These are phyloP conservation scores for Inonotus hispidus DNA, from an alignment of 1,284 basidiomycete genomes.

Conservation along the genomic window DNA sequence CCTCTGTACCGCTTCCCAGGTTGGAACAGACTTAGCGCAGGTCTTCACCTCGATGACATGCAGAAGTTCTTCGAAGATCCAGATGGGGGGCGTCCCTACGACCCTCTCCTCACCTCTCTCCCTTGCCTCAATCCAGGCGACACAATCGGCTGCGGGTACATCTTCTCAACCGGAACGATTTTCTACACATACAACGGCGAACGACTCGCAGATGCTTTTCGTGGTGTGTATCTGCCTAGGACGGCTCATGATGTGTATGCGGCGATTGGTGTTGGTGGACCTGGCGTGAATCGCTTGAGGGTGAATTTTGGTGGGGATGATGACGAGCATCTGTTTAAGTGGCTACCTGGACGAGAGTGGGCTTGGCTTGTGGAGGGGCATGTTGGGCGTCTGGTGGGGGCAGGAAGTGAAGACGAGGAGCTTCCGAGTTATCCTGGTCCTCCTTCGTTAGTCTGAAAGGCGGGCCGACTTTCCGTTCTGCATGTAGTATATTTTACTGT, in stretches of 20 bases:
- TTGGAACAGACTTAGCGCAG: slow-evolving; percentile 63
- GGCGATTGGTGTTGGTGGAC: slow-evolving; percentile 48
- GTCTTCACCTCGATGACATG: slow-evolving; percentile 63
- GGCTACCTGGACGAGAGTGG: slow-evolving; percentile 60
- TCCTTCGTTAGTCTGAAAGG: not conserved
- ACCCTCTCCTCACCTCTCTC: slow-evolving; percentile 30
- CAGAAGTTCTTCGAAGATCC: slow-evolving; percentile 68
- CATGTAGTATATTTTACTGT: not conserved
- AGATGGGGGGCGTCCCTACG: slow-evolving; percentile 53
- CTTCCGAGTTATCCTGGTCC: slow-evolving; percentile 28
- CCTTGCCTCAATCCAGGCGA: slow-evolving; percentile 38
- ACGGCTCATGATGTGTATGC: slow-evolving; percentile 52
- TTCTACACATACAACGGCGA: slow-evolving; percentile 66
- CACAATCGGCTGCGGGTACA: slow-evolving; percentile 59
- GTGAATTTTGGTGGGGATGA: slow-evolving; percentile 58
- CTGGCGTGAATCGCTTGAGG: slow-evolving; percentile 45
- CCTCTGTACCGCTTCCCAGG: slow-evolving; percentile 63
- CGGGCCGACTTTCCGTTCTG: not conserved
- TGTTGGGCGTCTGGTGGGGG: slow-evolving; percentile 36
- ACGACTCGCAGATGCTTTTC: slow-evolving; percentile 53
- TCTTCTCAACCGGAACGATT: slow-evolving; percentile 42
- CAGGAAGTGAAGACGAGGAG: slow-evolving; percentile 26
- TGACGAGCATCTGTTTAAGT: slow-evolving; percentile 37
- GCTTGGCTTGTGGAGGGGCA: slow-evolving; percentile 53
- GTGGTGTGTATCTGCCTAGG: slow-evolving; percentile 51